phyloP scores from a whole-genome alignment of 2,329 filamentous ascomycete genomes.

The Cylindrodendrum hubeiense region DNA sequence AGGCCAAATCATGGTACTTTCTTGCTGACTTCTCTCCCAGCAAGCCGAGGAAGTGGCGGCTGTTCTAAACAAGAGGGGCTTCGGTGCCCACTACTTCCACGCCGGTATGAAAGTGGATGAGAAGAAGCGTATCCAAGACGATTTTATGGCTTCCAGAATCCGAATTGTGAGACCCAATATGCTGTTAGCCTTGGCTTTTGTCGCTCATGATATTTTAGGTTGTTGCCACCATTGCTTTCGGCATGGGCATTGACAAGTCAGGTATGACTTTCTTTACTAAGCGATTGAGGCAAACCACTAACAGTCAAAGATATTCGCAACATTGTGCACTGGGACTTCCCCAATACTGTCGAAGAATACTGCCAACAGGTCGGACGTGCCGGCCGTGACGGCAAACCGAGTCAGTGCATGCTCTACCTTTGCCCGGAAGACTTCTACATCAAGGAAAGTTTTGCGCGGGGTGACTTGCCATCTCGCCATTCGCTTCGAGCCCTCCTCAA shows the following conservation, averaged over 20 bases:
- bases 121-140: conserved; percentile 62
- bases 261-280: conserved; percentile 22
- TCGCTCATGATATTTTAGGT: conserved; percentile 29
- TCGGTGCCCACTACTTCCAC: conserved; percentile 61
- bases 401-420: conserved; percentile 69
- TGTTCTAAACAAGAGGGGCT: conserved; percentile 51
- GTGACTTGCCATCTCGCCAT: conserved; percentile 66
- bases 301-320: conserved; percentile 61
- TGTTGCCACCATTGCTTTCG: conserved; percentile 69
- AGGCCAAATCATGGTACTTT: too few species aligned
- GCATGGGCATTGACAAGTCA: conserved; percentile 70
- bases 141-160: conserved; percentile 61
- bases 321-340: conserved; percentile 65
- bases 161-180: conserved; percentile 44
- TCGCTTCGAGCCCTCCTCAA: conserved; percentile 62
- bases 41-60: conserved; percentile 60
- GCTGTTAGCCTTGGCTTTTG: neutral
- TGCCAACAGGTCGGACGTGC: conserved; percentile 69
- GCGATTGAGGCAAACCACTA: neutral
- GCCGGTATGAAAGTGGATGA: conserved; percentile 60
- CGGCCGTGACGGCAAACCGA: conserved; percentile 64
- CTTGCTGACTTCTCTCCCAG: conserved; percentile 31
- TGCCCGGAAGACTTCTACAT: conserved; percentile 69
- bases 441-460: conserved; percentile 69
- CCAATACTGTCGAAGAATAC: conserved; percentile 67